Base-by-base conservation (phyloP, 257 asterid genomes). In the Euphrasia confusa region DNA sequence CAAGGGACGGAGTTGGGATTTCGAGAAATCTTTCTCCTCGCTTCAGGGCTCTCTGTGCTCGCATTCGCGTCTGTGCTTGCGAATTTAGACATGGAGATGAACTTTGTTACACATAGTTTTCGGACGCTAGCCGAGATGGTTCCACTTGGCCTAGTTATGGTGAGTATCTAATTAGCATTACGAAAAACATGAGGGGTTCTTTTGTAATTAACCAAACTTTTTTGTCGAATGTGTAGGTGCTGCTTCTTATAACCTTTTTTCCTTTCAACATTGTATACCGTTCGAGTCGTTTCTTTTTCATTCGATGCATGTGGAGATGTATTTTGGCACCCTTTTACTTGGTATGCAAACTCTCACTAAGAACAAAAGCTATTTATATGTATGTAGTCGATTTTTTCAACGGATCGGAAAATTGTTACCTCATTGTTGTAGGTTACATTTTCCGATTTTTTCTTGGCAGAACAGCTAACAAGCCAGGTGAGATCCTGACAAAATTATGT, bases 381-480 rank as follows among this genome's bases (percentile, higher is more conserved):
- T n/a, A 24, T 48, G 28, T 17, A 59, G 40, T 28, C 10, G 26
- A 3, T 60, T 9, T 10, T 62, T 27, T 49, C 15, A 15, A 6
- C 10, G 15, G n/a, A 12, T 8, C 12, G 11, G 15, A 7, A 59
- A 44, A 49, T 3, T 11, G 5, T 65, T 14, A 44, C 67, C 63
- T 49, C 48, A 12, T 45, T 39, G 44, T 10, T 64, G 56, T 70
- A 90, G 97, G 95, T 85, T 58, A 71, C 74, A 5, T 75, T 90
- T 37, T 58, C 89, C 4, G 97, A 89, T 75, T 86, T 86, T 67
- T 77, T 89, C 86, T 77, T 89, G 78, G 92, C 91, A 17, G 97
- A 90, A 75, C 95, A 87, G 79, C 70, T 90, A 28, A 87, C 95
- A 3, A 90, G 97, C 83, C 96, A 90, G 95, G 97, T 85, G 15